Evolutionary conservation across 106 monocot genomes (phyloP).

Genomic region (Platanthera zijinensis): DNA sequence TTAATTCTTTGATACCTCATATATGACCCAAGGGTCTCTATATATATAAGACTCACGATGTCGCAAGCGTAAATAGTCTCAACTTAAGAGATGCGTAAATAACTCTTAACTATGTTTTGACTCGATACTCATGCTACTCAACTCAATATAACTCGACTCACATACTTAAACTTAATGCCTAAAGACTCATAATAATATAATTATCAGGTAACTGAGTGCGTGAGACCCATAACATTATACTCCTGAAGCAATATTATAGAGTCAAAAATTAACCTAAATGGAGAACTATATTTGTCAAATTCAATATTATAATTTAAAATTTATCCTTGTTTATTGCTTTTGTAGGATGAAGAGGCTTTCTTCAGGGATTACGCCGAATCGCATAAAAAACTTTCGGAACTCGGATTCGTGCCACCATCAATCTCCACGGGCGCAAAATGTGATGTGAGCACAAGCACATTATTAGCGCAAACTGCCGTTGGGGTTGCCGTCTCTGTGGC

Average conservation of each 20-base stretch:
- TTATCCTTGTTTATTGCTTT: neutral
- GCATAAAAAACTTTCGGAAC: constrained; percentile 94
- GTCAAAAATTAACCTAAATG: neutral
- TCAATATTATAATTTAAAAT: neutral
- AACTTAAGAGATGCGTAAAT: no score
- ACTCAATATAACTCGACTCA: no score
- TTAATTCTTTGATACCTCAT: no score
- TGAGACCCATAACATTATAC: no score
- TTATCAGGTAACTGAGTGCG: no score
- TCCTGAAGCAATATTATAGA: no score
- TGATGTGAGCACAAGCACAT: constrained; percentile 3
- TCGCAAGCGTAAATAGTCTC: no score
- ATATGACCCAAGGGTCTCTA: no score
- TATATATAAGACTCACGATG: no score
- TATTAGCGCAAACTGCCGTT: constrained; percentile 27
- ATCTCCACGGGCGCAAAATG: constrained; percentile 14
- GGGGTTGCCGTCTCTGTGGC: neutral
- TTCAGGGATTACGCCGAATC: constrained; percentile 94
- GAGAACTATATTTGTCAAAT: neutral
- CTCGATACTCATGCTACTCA: no score
- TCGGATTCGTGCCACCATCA: constrained; percentile 59
- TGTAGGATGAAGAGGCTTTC: constrained; percentile 90
- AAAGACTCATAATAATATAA: neutral
- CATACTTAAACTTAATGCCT: no score
- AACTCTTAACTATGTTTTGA: no score